Evolutionary conservation across 495 filamentous ascomycete genomes (phyloP).

Genomic region (Lasiosphaeria miniovina): DNA sequence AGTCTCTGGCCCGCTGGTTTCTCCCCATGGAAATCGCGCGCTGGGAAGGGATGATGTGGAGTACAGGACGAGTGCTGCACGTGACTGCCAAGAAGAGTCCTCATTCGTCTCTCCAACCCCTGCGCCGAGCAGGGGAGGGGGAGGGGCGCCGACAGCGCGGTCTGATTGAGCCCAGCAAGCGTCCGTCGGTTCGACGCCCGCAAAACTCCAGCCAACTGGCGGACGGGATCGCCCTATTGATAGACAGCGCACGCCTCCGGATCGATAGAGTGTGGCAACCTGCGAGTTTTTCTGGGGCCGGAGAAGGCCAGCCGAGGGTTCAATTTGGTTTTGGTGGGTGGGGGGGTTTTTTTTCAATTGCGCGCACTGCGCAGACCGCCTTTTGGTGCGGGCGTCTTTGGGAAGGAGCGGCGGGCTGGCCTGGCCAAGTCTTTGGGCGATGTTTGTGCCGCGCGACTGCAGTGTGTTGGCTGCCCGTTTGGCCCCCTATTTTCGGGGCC

Average conservation of each 20-base stretch:
- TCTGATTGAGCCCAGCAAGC: neutral
- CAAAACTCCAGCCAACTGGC: neutral
- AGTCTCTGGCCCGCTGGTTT: neutral
- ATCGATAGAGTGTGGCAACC: neutral
- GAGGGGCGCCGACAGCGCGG: neutral
- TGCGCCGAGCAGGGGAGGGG: conserved; percentile 1
- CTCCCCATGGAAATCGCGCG: conserved; percentile 21
- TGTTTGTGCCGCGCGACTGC: conserved; percentile 13
- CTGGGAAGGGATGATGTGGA: conserved; percentile 25
- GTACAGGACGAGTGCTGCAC: conserved; percentile 24
- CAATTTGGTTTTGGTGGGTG: neutral
- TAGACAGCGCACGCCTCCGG: neutral
- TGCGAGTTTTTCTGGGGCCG: neutral
- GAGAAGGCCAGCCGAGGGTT: neutral
- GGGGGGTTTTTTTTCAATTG: neutral
- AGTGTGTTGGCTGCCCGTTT: conserved; percentile 8
- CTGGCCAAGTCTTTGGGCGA: neutral
- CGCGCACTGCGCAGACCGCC: conserved; percentile 10
- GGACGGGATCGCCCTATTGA: no score
- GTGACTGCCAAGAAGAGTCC: conserved; percentile 23
- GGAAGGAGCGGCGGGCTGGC: neutral
- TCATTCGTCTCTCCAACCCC: conserved; percentile 19
- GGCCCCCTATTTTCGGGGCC: neutral
- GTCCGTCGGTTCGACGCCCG: neutral
- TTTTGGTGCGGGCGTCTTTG: conserved; percentile 10